These are phyloP conservation scores for Leptosphaerulina australis DNA, from an alignment of 2,329 filamentous ascomycete species.

Conservation along the genomic window DNA sequence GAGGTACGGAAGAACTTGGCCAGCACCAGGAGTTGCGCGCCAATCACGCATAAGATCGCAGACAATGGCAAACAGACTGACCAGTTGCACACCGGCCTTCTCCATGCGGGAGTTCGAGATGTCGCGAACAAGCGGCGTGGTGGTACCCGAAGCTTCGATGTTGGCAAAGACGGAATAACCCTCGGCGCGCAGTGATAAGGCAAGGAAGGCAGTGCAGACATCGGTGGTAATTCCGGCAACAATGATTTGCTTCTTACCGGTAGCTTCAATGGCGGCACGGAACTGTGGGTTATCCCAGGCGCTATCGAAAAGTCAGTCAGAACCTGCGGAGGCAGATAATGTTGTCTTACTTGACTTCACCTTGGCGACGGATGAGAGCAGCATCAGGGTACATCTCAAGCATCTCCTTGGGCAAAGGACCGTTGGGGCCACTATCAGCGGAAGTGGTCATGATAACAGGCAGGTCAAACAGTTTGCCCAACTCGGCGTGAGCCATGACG, in stretches of 20 bases:
- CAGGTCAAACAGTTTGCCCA: conserved; percentile 70
- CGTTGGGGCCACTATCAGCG: conserved; percentile 72
- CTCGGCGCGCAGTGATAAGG: conserved; percentile 71
- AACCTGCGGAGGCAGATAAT: not conserved
- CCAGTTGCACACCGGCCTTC: conserved; percentile 67
- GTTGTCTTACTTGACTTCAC: conserved; percentile 65
- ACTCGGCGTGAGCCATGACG: conserved; percentile 69
- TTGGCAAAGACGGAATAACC: conserved; percentile 78
- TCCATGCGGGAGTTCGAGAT: conserved; percentile 71
- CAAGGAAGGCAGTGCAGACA: conserved; percentile 76
- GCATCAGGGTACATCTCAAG: conserved; percentile 69
- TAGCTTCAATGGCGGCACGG: conserved; percentile 66
- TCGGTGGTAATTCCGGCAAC: conserved; percentile 75
- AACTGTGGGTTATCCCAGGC: conserved; percentile 79
- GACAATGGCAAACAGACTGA: conserved; percentile 67
- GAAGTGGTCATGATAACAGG: conserved; percentile 75
- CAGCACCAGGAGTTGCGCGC: conserved; percentile 60
- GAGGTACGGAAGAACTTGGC: conserved; percentile 66
- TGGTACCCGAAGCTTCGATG: conserved; percentile 72
- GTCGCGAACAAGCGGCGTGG: conserved; percentile 64
- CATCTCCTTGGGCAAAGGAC: conserved; percentile 72
- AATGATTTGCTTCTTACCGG: conserved; percentile 72
- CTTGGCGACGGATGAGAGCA: conserved; percentile 69
- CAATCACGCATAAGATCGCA: conserved; percentile 75
- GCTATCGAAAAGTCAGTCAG: conserved; percentile 25